A percentile compares a stretch with the other conserved stretches of the same genome.
Evolutionary conservation across 257 asterid species (phyloP).

Genomic region (Paulownia fortunei): DNA sequence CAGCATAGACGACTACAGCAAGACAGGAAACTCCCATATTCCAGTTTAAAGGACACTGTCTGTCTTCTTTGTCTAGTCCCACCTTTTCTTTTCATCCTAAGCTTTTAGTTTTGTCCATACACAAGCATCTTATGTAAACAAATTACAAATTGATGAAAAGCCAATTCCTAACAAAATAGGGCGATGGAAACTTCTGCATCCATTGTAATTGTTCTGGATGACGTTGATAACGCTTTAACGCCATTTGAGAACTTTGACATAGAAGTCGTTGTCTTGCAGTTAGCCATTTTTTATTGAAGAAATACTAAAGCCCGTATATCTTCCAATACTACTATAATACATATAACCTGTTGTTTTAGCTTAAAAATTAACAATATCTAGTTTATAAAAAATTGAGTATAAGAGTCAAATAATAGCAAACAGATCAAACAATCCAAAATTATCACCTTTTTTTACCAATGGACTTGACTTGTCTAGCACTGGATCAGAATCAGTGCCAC

Average conservation of each 20-base stretch:
- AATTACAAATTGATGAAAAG: neutral
- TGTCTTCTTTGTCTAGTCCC: neutral
- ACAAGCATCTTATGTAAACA: neutral
- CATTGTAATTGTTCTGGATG: neutral
- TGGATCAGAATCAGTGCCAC: neutral
- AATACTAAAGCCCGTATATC: neutral
- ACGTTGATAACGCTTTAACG: neutral
- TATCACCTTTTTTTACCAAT: slow-evolving; percentile 10
- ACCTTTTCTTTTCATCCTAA: neutral
- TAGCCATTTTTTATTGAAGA: neutral
- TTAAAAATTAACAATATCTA: neutral
- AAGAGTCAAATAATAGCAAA: neutral
- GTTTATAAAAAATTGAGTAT: neutral
- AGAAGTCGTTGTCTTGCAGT: neutral
- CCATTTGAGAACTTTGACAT: neutral
- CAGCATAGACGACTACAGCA: neutral
- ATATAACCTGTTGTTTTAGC: neutral
- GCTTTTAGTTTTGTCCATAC: neutral
- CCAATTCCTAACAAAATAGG: neutral
- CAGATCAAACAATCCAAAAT: neutral
- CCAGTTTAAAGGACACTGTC: neutral
- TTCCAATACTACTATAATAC: neutral
- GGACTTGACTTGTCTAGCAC: slow-evolving; percentile 16
- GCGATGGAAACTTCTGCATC: neutral
- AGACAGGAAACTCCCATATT: neutral